Percentiles rank a stretch among this genome's conserved stretches.
Evolutionary conservation across 116 monocot genomes (phyloP).

Genomic region (Phalaenopsis hybrid): DNA sequence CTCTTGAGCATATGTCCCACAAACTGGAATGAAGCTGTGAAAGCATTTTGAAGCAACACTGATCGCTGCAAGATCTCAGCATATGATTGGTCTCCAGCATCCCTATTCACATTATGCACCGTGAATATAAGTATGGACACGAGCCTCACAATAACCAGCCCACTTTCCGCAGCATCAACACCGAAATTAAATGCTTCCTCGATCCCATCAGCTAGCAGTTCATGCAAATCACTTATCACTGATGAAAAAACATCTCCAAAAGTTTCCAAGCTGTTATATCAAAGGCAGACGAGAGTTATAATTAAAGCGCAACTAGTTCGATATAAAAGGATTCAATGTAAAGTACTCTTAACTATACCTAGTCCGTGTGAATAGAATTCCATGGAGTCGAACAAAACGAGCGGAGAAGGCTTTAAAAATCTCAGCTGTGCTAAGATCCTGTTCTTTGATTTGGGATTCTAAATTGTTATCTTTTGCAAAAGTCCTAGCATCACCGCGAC

Average conservation of each 20-base stretch:
- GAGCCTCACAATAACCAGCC: slow-evolving; percentile 58
- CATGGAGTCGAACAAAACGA: slow-evolving; percentile 88
- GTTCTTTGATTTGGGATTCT: slow-evolving; percentile 33
- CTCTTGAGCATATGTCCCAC: slow-evolving; percentile 63
- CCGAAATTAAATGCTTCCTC: slow-evolving; percentile 79
- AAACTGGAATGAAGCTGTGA: slow-evolving; percentile 79
- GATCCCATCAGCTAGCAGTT: slow-evolving; percentile 71
- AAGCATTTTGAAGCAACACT: slow-evolving; percentile 83
- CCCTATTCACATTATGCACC: slow-evolving; percentile 79
- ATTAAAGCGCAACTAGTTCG: background rate
- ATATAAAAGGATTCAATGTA: background rate
- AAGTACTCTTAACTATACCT: slow-evolving; percentile 39
- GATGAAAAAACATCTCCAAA: slow-evolving; percentile 70
- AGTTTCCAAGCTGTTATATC: slow-evolving; percentile 79
- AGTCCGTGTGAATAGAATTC: slow-evolving; percentile 90
- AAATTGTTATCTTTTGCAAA: slow-evolving; percentile 39
- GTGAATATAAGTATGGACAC: slow-evolving; percentile 78
- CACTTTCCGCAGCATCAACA: slow-evolving; percentile 55
- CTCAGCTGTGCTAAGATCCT: slow-evolving; percentile 35
- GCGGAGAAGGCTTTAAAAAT: slow-evolving; percentile 60
- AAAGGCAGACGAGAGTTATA: background rate
- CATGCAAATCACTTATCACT: slow-evolving; percentile 41
- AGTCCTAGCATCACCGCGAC: slow-evolving; percentile 43
- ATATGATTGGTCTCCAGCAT: slow-evolving; percentile 80
- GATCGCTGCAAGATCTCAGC: slow-evolving; percentile 89